phyloP scores from a whole-genome alignment of 192 early-diverging fungal species.

The Umbelopsis vinacea region DNA sequence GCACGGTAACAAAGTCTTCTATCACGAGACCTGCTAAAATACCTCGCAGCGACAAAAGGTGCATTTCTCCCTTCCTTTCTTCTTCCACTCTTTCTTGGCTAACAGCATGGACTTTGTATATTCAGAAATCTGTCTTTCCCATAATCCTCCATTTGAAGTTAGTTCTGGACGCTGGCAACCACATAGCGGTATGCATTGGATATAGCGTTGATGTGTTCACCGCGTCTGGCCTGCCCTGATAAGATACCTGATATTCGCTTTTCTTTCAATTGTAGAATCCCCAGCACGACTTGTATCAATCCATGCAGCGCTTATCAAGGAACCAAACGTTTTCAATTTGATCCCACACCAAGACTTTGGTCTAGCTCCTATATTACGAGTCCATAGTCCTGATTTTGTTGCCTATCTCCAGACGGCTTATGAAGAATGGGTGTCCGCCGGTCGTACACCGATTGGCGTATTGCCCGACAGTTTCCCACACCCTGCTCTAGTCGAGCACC shows the following conservation, averaged over 20 bases:
- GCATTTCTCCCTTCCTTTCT: not conserved
- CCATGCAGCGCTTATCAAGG: slow-evolving; percentile 3
- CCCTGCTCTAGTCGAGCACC: slow-evolving; percentile 7
- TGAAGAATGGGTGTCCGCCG: slow-evolving; percentile 49
- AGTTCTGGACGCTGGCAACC: slow-evolving; percentile 17
- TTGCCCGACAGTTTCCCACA: slow-evolving; percentile 29
- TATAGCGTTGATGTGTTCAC: no score
- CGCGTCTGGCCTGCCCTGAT: not conserved
- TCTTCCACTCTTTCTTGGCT: not conserved
- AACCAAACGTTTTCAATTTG: slow-evolving; percentile 36
- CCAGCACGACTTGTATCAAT: slow-evolving; percentile 20
- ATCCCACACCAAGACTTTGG: slow-evolving; percentile 53
- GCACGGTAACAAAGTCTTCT: not conserved
- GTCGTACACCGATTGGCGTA: slow-evolving; percentile 18
- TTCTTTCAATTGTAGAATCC: slow-evolving; percentile 6
- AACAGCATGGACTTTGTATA: slow-evolving; percentile 25
- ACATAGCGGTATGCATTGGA: slow-evolving; percentile 7
- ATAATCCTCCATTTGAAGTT: slow-evolving; percentile 22
- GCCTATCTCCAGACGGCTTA: slow-evolving; percentile 64
- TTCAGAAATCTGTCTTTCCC: slow-evolving; percentile 21
- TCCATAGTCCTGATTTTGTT: slow-evolving; percentile 63
- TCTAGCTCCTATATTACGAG: slow-evolving; percentile 54
- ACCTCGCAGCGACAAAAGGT: not conserved
- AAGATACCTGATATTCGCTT: not conserved
- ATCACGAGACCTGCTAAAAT: not conserved